A percentile compares a stretch with the other conserved stretches of the same genome.
phyloP scores from a whole-genome alignment of 371 early-diverging fungal genomes.

The Thermomucor indicae-seudaticae region DNA sequence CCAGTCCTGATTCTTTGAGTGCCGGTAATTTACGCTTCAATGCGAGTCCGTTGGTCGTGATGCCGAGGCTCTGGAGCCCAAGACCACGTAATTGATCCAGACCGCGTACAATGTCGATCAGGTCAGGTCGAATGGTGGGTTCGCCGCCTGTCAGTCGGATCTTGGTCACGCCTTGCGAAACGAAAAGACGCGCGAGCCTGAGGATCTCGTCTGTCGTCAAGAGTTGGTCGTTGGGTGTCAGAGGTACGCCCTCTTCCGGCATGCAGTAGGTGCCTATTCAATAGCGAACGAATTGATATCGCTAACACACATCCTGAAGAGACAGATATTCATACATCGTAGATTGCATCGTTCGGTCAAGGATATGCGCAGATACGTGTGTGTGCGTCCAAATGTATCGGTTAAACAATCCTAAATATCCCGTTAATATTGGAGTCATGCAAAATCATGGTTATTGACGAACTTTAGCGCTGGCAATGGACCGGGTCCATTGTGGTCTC shows the following conservation, averaged over 20 bases:
- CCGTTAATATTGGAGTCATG: no score
- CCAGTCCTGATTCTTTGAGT: constrained; percentile 73
- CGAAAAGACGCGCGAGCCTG: constrained; percentile 77
- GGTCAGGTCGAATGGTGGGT: constrained; percentile 91
- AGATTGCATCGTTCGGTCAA: constrained; percentile 93
- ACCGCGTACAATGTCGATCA: constrained; percentile 74
- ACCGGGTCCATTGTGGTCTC: no score
- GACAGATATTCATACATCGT: constrained; percentile 60
- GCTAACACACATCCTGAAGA: background rate
- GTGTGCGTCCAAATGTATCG: constrained; percentile 82
- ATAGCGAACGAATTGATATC: background rate
- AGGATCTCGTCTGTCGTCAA: constrained; percentile 80
- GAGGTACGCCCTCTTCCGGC: constrained; percentile 87
- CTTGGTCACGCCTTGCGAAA: constrained; percentile 84
- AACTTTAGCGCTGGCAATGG: no score
- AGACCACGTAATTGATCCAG: constrained; percentile 64
- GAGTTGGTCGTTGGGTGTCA: constrained; percentile 68
- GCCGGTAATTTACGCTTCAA: constrained; percentile 75
- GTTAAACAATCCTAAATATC: no score
- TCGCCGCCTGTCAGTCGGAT: constrained; percentile 95
- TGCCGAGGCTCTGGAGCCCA: constrained; percentile 79
- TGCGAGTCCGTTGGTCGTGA: constrained; percentile 94
- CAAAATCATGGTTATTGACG: no score
- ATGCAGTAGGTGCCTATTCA: constrained; percentile 88
- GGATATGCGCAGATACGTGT: constrained; percentile 90